phyloP scores from a whole-genome alignment of 345 rosid genomes.

The Citrus hindsii region DNA sequence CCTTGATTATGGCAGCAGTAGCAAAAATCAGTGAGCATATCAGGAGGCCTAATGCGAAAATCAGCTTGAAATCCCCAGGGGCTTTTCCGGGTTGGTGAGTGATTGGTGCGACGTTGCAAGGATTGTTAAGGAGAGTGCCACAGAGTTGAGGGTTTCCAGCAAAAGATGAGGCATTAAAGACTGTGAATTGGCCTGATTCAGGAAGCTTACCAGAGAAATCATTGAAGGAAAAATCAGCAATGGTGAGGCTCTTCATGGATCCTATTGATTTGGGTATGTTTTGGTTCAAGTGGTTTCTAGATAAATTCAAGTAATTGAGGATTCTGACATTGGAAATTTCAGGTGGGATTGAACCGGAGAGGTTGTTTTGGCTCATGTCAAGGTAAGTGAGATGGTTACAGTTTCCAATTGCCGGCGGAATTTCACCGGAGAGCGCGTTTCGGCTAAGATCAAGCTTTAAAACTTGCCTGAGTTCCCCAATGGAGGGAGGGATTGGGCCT shows the following conservation, averaged over 20 bases:
- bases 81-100: constrained; percentile 25
- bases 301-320: constrained; percentile 56
- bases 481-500: constrained; percentile 45
- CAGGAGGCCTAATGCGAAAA: constrained; percentile 53
- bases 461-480: constrained; percentile 42
- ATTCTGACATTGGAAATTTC: constrained; percentile 42
- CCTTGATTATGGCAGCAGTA: constrained; percentile 43
- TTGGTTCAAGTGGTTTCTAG: constrained; percentile 51
- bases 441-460: constrained; percentile 50
- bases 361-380: constrained; percentile 68
- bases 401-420: constrained; percentile 49
- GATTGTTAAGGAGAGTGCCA: constrained; percentile 37
- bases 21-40: constrained; percentile 46
- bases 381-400: constrained; percentile 53
- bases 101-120: constrained; percentile 34
- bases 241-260: constrained; percentile 55
- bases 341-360: constrained; percentile 54
- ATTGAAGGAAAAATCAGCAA: constrained; percentile 68
- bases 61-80: constrained; percentile 38
- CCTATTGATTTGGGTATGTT: constrained; percentile 46
- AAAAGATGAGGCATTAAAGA: constrained; percentile 58
- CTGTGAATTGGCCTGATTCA: constrained; percentile 49
- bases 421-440: constrained; percentile 44
- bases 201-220: constrained; percentile 59
- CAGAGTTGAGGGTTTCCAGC: constrained; percentile 61